Base-by-base conservation (phyloP, 192 early-diverging fungal genomes). In the Phycomyces blakesleeanus region DNA sequence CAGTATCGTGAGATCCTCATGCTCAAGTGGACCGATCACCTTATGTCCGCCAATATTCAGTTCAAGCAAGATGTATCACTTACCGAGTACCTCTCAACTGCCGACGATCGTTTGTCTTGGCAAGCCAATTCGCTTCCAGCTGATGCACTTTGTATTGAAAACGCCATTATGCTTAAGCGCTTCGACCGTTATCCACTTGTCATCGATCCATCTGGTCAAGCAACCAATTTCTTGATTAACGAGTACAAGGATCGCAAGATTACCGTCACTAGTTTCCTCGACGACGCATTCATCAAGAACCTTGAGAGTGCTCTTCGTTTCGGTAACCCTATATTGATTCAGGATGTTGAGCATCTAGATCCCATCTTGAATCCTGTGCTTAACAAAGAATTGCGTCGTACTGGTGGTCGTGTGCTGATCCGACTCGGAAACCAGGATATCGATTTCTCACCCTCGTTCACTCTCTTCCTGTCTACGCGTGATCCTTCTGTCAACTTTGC, bases 371-470 rank as follows among this genome's bases (percentile, higher is more conserved):
- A 99, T 77, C 85, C 98, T 5, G 91, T 99, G 24, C 82, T 99
- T 37, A 99, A 99, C 80, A 93, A 90, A 67, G 96, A 99, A 79
- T 76, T 99, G 51, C 86, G 96, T 37, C 87, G 92, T 52, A 96
- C 95, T 26, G 98, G 98, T 57, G 96, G 96, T 37, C 93, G 98
- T 65, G 91, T 93, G 18, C 78, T 99, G 51, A 92, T 97, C 53
- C 87, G 93, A 21, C 85, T 99, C n/a, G 98, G 98, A 49, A 84
- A 84, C 57, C 92, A 97, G 68, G 98, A 99, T 61, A 96, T 99
- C 55, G 98, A 99, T 82, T 98, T 98, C 74, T 98, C 96, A 34
- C 97, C 98, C 12, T 80, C 93, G 12, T 99, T 99, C 78, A 92
- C 89, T 3, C 74, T 98, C 22, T 97, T 95, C 81, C 71, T 99